These are phyloP conservation scores for Jamesozyma lodderae DNA, from an alignment of 805 yeast genomes.

Conservation along the genomic window DNA sequence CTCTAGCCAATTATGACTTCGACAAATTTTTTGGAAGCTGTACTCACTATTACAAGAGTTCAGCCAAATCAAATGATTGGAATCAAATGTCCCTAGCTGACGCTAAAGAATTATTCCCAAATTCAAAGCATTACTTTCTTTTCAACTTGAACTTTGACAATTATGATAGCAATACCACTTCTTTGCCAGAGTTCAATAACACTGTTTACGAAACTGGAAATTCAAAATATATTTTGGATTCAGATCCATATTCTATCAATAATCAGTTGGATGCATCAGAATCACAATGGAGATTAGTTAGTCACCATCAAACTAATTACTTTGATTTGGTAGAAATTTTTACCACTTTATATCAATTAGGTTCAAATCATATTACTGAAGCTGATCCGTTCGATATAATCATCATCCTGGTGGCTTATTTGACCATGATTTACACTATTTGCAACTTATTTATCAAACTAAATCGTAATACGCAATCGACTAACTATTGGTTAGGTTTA, in stretches of 20 bases:
- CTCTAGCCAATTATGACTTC: conserved; percentile 10
- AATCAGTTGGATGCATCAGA: conserved; percentile 14
- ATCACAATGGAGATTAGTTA: conserved; percentile 46
- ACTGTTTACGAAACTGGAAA: conserved; percentile 20
- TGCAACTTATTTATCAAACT: conserved; percentile 66
- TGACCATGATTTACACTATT: conserved; percentile 82
- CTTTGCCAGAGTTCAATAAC: conserved; percentile 22
- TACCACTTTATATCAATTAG: conserved; percentile 2
- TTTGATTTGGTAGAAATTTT: conserved; percentile 4
- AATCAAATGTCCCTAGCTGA: conserved; percentile 14
- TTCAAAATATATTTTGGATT: conserved; percentile 20
- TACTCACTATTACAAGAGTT: conserved; percentile 20
- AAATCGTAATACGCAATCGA: conserved; percentile 47
- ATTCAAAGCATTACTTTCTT: conserved; percentile 25
- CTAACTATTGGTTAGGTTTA: conserved; percentile 79
- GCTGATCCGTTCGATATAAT: conserved; percentile 84
- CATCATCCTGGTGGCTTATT: conserved; percentile 68
- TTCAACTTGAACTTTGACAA: conserved; percentile 24
- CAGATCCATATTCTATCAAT: conserved; percentile 12
- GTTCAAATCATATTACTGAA: conserved; percentile 43
- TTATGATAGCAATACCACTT: conserved; percentile 15
- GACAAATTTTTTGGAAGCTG: conserved; percentile 21
- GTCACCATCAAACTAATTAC: neutral
- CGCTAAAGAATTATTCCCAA: conserved; percentile 7
- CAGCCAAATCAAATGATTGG: conserved; percentile 15